Evolutionary conservation across 768 basidiomycete genomes (phyloP).

Genomic region (Russula dissimulans): DNA sequence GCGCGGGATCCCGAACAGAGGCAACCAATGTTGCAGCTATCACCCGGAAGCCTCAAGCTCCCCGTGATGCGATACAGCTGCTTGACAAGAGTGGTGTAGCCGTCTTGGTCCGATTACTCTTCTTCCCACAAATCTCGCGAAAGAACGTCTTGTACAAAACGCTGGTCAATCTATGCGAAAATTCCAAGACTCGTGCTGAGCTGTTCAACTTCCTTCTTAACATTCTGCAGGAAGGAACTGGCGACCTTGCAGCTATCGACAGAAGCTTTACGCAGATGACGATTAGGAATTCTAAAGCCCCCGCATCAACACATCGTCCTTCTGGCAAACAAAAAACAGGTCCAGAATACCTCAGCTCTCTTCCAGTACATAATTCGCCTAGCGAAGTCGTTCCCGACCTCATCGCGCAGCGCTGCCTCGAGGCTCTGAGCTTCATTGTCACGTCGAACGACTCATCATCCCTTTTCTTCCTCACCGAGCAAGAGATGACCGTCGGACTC

Average conservation of each 20-base stretch:
- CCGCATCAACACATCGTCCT: conserved; percentile 34
- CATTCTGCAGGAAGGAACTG: conserved; percentile 91
- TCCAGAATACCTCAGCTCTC: conserved; percentile 42
- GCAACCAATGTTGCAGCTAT: conserved; percentile 21
- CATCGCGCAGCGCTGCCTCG: conserved; percentile 89
- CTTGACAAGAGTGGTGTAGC: conserved; percentile 87
- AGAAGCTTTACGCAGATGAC: conserved; percentile 91
- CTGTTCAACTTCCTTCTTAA: conserved; percentile 90
- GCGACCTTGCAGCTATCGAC: conserved; percentile 86
- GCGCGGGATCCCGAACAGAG: conserved; percentile 13
- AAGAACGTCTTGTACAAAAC: conserved; percentile 83
- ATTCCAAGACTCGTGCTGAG: conserved; percentile 82
- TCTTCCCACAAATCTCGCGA: conserved; percentile 89
- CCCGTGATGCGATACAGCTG: conserved; percentile 86
- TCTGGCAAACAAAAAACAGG: conserved; percentile 62
- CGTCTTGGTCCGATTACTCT: conserved; percentile 82
- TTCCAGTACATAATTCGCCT: conserved; percentile 43
- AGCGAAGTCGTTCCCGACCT: conserved; percentile 85
- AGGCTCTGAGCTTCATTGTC: conserved; percentile 84
- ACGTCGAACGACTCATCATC: conserved; percentile 75
- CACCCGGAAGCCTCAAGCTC: conserved; percentile 42
- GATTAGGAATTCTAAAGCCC: conserved; percentile 50
- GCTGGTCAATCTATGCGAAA: conserved; percentile 93
- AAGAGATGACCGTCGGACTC: conserved; percentile 78
- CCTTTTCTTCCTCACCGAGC: conserved; percentile 91